Base-by-base conservation (phyloP, 176 grass and related monocot genomes). In the Pontederia crassipes region DNA sequence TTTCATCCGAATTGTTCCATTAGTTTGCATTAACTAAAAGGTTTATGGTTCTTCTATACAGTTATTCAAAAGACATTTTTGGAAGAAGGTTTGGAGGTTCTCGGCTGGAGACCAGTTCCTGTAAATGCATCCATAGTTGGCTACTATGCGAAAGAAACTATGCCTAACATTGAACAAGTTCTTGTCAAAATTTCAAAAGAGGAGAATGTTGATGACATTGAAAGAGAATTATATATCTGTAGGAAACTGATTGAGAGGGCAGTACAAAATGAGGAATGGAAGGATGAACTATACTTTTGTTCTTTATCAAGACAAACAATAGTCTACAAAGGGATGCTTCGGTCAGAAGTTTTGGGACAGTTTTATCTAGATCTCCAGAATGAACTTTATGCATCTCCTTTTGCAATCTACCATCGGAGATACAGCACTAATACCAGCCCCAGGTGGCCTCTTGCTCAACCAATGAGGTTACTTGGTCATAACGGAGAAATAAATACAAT, bases 401-500 rank as follows among this genome's bases (percentile, higher is more conserved):
- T 98, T 75, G 93, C 93, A 66, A 98, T 98, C 70, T 98, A 98
- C 61, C 93, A 98, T 71, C 81, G 93, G 63, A 92, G 93, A 79
- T 98, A 89, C 65, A 98, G 93, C 82, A 98, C 93, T 50, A 98
- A 98, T 74, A 98, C 93, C 52, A 98, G 71, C 64, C 93, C 93
- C 66, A 85, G 93, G 71, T 98, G 93, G 93, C 88, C 94, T 74
- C 87, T 98, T 86, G 94, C 94, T 17, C 94, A 98, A 76, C 94
- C 94, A 55, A 98, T 98, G 94, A 87, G 94, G 66, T 77, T 98
- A 50, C 84, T 98, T 74, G 94, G 94, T 72, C 94, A 98, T 78
- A 98, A 98, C 59, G 94, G 94, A 81, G 94, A 98, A 69, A 98
- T 98, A 61, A 98, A 98, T 70, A 98, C 94, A 55, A 98, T 98